Conservation (phyloP, 805 yeast species). For the Lipomyces yamanashiensis region DNA sequence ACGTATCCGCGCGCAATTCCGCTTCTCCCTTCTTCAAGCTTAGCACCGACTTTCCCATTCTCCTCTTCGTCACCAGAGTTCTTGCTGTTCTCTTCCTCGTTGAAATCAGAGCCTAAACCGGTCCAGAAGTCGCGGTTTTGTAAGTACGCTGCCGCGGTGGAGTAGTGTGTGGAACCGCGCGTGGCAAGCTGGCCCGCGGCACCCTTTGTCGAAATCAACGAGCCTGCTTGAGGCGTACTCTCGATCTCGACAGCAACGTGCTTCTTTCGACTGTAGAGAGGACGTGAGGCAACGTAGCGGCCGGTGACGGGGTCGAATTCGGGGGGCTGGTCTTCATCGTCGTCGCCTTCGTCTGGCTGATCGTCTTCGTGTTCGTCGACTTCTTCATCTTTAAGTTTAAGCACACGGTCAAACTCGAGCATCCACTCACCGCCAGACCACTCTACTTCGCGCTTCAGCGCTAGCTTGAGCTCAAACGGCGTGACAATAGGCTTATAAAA, state of each 20-base stretch:
- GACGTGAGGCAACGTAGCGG: slow-evolving; percentile 68
- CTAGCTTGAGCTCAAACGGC: slow-evolving; percentile 86
- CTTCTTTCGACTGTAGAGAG: slow-evolving; percentile 63
- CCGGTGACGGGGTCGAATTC: slow-evolving; percentile 91
- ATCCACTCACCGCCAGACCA: slow-evolving; percentile 94
- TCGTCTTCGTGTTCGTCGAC: slow-evolving; percentile 40
- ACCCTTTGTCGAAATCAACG: slow-evolving; percentile 32
- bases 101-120: slow-evolving; percentile 87
- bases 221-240: background rate
- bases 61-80: slow-evolving; percentile 44
- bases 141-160: slow-evolving; percentile 81
- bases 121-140: slow-evolving; percentile 76
- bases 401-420: slow-evolving; percentile 69
- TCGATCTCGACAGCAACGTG: slow-evolving; percentile 66
- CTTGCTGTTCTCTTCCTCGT: slow-evolving; percentile 32
- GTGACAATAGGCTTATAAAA: slow-evolving; percentile 91
- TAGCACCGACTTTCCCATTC: slow-evolving; percentile 61
- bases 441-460: slow-evolving; percentile 70
- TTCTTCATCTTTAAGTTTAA: slow-evolving; percentile 39
- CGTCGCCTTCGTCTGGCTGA: slow-evolving; percentile 46
- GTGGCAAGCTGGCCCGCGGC: slow-evolving; percentile 65
- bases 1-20: slow-evolving; percentile 90
- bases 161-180: slow-evolving; percentile 65
- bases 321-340: slow-evolving; percentile 61
- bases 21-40: slow-evolving; percentile 76